Evolutionary conservation across 2,329 filamentous ascomycete genomes (phyloP), one percentile per base, ranked within the genome.

Genomic region (Apiospora malaysiana): DNA sequence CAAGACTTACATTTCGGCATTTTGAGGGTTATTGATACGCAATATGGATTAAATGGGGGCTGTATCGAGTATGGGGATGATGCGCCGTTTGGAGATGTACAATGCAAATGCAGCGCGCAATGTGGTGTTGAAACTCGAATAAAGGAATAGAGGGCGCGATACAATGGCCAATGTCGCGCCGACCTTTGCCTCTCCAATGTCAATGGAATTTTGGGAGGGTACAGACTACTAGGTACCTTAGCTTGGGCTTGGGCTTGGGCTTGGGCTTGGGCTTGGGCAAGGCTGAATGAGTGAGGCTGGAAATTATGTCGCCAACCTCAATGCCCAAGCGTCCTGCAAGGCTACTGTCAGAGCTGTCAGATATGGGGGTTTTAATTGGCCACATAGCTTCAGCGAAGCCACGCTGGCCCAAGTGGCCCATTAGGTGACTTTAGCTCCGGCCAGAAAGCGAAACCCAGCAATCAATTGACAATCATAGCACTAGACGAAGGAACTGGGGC

Each of bases 1-100:
- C 27, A 40, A 14, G 56, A 88, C 92, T 89, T 89, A 95, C 94
- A 96, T 88, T 95, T 95, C 72, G 93, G 93, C 93, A 96, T 95
- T 75, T 87, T 93, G 86, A 59, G 69, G 69, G 72, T 25, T 59
- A 23, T 2, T 14, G 10, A 63, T 63, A n/a, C 56, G n/a, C 27
- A 63, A 63, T 63, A 63, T 12, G 9, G 18, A 63, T 40, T 40
- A 63, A 9, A n/a, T n/a, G 18, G 10, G 32, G 4, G 1, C 12
- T 10, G 27, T 63, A 40, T 63, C 56, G 32, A 63, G 56, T 63
- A 63, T 63, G 14, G 56, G 16, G 16, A 59, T n/a, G 27, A n/a
- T 59, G 51, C 51, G 51, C 51, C 49, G 37, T 49, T 68, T 32
- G 68, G 18, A 63, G 47, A 47, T 45, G 69, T 43, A 16, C 21